A percentile compares a stretch with the other conserved stretches of the same genome.
phyloP scores from a whole-genome alignment of 2,329 filamentous ascomycete genomes.

The Seiridium cupressi region DNA sequence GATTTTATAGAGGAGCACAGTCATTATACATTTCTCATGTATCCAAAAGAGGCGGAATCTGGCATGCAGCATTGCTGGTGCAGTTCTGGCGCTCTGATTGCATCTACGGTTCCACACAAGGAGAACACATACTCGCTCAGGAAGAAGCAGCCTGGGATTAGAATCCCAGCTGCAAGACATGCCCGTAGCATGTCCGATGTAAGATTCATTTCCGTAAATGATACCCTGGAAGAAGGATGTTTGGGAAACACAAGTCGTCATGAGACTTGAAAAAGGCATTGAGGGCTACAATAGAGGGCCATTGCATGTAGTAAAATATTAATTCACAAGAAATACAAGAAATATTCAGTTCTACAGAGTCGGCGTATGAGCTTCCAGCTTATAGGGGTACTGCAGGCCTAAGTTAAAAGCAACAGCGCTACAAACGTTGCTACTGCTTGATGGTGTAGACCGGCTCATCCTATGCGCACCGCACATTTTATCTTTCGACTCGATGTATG shows the following conservation, averaged over 20 bases:
- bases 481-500: too few relatives aligned
- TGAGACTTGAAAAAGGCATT: constrained; percentile 8
- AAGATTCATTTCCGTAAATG: constrained; percentile 17
- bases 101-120: not conserved
- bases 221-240: constrained; percentile 18
- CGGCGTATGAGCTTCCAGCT: too few relatives aligned
- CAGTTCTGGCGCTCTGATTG: not conserved
- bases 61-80: not conserved
- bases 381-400: too few relatives aligned
- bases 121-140: not conserved
- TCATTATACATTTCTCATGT: not conserved
- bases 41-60: not conserved
- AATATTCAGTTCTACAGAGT: not conserved
- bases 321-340: constrained; percentile 15
- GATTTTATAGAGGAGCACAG: constrained; percentile 6
- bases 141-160: constrained; percentile 6
- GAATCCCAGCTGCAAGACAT: constrained; percentile 3
- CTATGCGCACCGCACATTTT: too few relatives aligned
- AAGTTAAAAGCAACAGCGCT: too few relatives aligned
- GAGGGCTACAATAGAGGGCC: constrained; percentile 9
- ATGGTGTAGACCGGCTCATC: too few relatives aligned
- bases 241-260: constrained; percentile 5
- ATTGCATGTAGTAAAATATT: constrained; percentile 23
- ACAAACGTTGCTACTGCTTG: too few relatives aligned
- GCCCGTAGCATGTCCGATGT: constrained; percentile 1